A percentile compares a stretch with the other conserved stretches of the same genome.
phyloP scores from a whole-genome alignment of 2,329 filamentous ascomycete species.

The Aspergillus hiratsukae region DNA sequence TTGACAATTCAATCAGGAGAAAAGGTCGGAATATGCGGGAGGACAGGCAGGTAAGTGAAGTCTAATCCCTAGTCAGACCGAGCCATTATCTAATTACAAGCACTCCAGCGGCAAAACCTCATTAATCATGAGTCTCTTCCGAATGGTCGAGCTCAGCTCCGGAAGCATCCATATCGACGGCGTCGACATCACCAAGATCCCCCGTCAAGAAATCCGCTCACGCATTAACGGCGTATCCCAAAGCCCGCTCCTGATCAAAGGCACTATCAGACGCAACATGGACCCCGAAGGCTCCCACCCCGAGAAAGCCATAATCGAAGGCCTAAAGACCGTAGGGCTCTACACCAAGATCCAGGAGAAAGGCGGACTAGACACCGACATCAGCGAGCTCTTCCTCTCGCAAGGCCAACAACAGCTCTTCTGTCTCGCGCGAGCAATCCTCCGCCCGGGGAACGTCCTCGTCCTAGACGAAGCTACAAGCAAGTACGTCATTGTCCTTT shows the following conservation, averaged over 20 bases:
- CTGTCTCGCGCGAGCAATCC: conserved; percentile 56
- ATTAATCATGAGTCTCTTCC: conserved; percentile 39
- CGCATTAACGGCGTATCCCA: conserved; percentile 43
- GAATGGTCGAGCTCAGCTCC: conserved; percentile 38
- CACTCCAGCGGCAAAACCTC: conserved; percentile 40
- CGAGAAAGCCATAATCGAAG: conserved; percentile 33
- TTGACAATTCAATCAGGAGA: conserved; percentile 42
- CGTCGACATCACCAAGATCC: conserved; percentile 37
- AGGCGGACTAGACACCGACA: conserved; percentile 37
- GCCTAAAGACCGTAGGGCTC: conserved; percentile 36
- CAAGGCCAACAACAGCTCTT: conserved; percentile 63
- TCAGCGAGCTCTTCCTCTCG: conserved; percentile 49
- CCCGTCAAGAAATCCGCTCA: conserved; percentile 37
- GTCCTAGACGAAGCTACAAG: conserved; percentile 44
- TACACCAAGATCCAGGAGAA: conserved; percentile 34
- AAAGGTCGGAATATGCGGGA: conserved; percentile 40
- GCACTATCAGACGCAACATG: conserved; percentile 36
- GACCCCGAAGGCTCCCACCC: conserved; percentile 32
- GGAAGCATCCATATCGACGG: conserved; percentile 43
- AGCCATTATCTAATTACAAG: conserved; percentile 3
- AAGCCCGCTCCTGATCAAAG: conserved; percentile 41
- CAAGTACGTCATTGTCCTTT: conserved; percentile 25
- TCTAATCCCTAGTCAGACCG: background rate
- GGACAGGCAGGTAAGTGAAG: conserved; percentile 33
- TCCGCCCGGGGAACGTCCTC: conserved; percentile 44